Conservation (phyloP, 1,284 basidiomycete genomes). For the Cryptococcus sp. region DNA sequence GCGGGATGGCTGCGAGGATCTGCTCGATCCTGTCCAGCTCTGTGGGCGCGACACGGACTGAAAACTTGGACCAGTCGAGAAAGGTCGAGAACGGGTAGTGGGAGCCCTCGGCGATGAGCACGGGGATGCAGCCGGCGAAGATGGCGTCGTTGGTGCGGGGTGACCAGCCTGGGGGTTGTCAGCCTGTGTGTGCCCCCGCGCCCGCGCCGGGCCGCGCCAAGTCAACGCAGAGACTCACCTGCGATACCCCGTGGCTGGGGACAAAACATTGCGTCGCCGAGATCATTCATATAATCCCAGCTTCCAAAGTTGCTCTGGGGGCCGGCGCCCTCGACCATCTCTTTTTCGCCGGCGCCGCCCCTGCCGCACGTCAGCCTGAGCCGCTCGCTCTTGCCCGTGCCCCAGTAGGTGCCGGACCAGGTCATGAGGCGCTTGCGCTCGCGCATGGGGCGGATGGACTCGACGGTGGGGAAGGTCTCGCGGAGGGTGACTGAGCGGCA, state of each 20-base stretch:
- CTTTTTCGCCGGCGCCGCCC: conserved; percentile 39
- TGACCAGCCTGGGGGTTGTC: conserved; percentile 47
- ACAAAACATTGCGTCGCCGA: conserved; percentile 50
- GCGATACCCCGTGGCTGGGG: conserved; percentile 50
- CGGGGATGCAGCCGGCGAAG: conserved; percentile 54
- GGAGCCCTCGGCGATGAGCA: conserved; percentile 50
- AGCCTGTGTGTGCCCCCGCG: too few species aligned
- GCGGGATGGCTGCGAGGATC: conserved; percentile 47
- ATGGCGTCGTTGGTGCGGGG: conserved; percentile 53
- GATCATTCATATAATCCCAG: conserved; percentile 50
- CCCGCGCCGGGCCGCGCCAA: too few species aligned
- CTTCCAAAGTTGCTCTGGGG: conserved; percentile 35
- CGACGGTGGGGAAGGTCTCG: conserved; percentile 34
- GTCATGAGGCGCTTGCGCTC: conserved; percentile 39
- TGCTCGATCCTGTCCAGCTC: conserved; percentile 51
- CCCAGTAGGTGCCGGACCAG: conserved; percentile 50
- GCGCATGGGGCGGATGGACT: conserved; percentile 32
- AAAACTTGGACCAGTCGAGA: conserved; percentile 52
- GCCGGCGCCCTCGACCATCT: conserved; percentile 41
- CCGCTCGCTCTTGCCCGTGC: conserved; percentile 47
- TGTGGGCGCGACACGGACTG: conserved; percentile 49
- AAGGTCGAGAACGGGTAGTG: conserved; percentile 51
- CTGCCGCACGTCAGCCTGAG: conserved; percentile 44
- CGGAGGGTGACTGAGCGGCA: conserved; percentile 36
- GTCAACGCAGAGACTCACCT: too few species aligned